Evolutionary conservation across 495 filamentous ascomycete genomes (phyloP).

Genomic region (Elasticomyces elasticus): DNA sequence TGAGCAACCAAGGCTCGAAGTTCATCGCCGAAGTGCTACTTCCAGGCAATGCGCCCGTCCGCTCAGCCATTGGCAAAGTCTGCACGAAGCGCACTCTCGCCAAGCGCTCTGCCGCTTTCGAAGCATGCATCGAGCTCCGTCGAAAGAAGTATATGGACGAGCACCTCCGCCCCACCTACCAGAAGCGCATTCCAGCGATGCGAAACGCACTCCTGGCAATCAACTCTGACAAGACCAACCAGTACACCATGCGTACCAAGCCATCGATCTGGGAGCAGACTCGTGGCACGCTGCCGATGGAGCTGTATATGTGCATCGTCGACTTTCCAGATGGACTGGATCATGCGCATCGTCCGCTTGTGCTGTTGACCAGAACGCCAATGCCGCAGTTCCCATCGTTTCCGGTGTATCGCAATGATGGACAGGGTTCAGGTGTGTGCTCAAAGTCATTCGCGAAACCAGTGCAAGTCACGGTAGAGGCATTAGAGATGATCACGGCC

Average conservation of each 20-base stretch:
- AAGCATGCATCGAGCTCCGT: conserved; percentile 63
- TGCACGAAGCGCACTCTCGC: conserved; percentile 60
- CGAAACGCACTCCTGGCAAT: conserved; percentile 83
- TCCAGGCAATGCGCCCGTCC: conserved; percentile 65
- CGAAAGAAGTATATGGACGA: conserved; percentile 59
- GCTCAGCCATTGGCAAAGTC: conserved; percentile 49
- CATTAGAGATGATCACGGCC: conserved; percentile 44
- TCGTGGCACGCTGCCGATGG: conserved; percentile 39
- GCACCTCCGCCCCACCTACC: conserved; percentile 61
- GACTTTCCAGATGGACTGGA: conserved; percentile 50
- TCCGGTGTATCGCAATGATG: conserved; percentile 55
- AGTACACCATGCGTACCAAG: conserved; percentile 71
- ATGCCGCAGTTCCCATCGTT: conserved; percentile 61
- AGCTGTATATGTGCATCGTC: conserved; percentile 57
- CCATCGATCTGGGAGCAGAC: conserved; percentile 62
- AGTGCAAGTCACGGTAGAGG: conserved; percentile 36
- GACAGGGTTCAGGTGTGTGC: conserved; percentile 49
- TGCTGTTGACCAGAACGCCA: conserved; percentile 58
- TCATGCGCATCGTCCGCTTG: conserved; percentile 51
- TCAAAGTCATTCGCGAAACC: conserved; percentile 31
- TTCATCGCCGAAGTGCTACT: conserved; percentile 76
- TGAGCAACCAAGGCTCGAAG: conserved; percentile 45
- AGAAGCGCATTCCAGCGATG: conserved; percentile 69
- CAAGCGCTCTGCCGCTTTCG: conserved; percentile 86
- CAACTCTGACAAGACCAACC: conserved; percentile 58